These are phyloP conservation scores for Phytopythium helicoides DNA, from an alignment of 352 stramenopile genomes.

Conservation along the genomic window DNA sequence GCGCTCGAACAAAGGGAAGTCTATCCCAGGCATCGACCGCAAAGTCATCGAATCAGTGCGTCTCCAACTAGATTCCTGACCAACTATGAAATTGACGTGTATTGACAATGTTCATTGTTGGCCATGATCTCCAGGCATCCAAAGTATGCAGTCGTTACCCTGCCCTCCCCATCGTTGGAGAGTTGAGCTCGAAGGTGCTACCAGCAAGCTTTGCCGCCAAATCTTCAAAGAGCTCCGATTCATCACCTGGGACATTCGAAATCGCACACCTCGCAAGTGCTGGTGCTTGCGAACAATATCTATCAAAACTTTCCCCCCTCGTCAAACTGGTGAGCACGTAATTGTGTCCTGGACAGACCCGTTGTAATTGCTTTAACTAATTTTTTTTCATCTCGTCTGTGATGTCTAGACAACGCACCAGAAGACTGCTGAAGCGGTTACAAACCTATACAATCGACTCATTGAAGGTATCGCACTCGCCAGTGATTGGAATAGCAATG, in stretches of 20 bases:
- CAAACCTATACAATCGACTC: conserved; percentile 23
- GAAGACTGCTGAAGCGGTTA: neutral
- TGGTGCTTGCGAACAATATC: conserved; percentile 22
- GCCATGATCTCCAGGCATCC: too few relatives aligned
- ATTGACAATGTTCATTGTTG: too few relatives aligned
- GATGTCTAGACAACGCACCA: neutral
- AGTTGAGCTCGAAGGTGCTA: conserved; percentile 38
- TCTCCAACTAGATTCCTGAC: too few relatives aligned
- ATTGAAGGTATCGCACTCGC: conserved; percentile 34
- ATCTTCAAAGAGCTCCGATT: neutral
- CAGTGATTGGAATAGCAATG: conserved; percentile 54
- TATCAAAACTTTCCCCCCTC: conserved; percentile 32
- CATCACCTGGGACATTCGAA: conserved; percentile 5
- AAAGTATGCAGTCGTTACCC: conserved; percentile 43
- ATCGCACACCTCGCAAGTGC: too few relatives aligned
- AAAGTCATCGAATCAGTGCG: conserved; percentile 57
- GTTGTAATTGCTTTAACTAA: too few relatives aligned
- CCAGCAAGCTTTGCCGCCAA: neutral
- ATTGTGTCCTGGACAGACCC: too few relatives aligned
- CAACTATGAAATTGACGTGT: conserved; percentile 2
- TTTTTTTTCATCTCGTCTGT: neutral
- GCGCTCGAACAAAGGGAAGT: conserved; percentile 17
- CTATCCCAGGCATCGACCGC: conserved; percentile 34
- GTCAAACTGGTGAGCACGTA: conserved; percentile 39
- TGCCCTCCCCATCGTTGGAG: conserved; percentile 47